Conservation (phyloP, 345 rosid genomes). For the Alliaria petiolata region DNA sequence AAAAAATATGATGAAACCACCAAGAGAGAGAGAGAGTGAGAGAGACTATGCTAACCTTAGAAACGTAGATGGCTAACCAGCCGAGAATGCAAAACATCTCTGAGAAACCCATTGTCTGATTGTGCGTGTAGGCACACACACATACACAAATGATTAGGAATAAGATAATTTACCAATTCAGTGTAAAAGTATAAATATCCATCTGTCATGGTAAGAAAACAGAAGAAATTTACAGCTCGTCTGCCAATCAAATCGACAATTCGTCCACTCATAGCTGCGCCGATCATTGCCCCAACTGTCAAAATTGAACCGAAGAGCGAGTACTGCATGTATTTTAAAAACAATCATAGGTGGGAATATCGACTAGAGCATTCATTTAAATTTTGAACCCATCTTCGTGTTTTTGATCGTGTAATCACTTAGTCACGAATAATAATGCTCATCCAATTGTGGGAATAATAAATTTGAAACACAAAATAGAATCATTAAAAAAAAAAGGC, state of each 20-base stretch:
- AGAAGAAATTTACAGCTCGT: slow-evolving; percentile 45
- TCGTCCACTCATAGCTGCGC: slow-evolving; percentile 66
- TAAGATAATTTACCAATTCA: neutral
- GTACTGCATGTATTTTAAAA: slow-evolving; percentile 43
- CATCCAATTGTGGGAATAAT: too few species aligned
- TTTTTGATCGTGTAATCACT: neutral
- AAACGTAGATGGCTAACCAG: slow-evolving; percentile 54
- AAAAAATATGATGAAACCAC: neutral
- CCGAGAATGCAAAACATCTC: slow-evolving; percentile 61
- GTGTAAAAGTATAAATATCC: neutral
- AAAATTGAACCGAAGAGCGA: slow-evolving; percentile 75
- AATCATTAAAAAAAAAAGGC: too few species aligned
- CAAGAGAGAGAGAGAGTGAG: neutral
- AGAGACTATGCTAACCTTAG: slow-evolving; percentile 39
- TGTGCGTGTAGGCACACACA: neutral
- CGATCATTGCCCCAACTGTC: slow-evolving; percentile 81
- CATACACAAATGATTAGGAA: neutral
- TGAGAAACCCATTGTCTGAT: slow-evolving; percentile 65
- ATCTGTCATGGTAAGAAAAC: neutral
- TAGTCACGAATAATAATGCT: too few species aligned
- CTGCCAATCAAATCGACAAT: slow-evolving; percentile 66
- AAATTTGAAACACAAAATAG: too few species aligned
- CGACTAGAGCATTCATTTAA: neutral
- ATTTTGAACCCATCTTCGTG: neutral
- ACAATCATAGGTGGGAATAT: neutral